These are phyloP conservation scores for Pseudogymnoascus sp. DNA, from an alignment of 2,329 filamentous ascomycete genomes.

Conservation along the genomic window DNA sequence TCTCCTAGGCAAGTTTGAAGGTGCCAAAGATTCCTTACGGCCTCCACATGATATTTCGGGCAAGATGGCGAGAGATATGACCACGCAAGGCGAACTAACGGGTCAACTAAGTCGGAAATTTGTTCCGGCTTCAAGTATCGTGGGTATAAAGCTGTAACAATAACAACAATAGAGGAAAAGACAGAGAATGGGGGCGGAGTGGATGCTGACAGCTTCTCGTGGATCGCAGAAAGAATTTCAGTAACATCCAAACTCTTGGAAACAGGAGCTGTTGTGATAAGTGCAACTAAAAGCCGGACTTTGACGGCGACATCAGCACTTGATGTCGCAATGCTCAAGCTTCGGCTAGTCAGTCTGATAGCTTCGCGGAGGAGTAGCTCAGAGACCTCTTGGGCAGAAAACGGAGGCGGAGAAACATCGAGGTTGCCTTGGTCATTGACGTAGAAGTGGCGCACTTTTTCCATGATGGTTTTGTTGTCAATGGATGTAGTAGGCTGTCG, in stretches of 20 bases:
- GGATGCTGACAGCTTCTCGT: slow-evolving; percentile 37
- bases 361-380: slow-evolving; percentile 58
- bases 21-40: slow-evolving; percentile 78
- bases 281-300: slow-evolving; percentile 51
- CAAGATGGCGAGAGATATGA: slow-evolving; percentile 69
- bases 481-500: slow-evolving; percentile 25
- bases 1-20: slow-evolving; percentile 66
- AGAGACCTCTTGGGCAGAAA: slow-evolving; percentile 47
- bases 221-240: slow-evolving; percentile 44
- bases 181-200: slow-evolving; percentile 39
- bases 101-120: slow-evolving; percentile 55
- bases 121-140: slow-evolving; percentile 46
- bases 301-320: slow-evolving; percentile 47
- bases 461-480: slow-evolving; percentile 47
- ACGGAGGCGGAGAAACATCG: slow-evolving; percentile 54
- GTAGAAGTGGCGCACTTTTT: slow-evolving; percentile 60
- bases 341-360: slow-evolving; percentile 43
- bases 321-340: slow-evolving; percentile 36
- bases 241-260: slow-evolving; percentile 40
- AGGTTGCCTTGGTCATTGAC: slow-evolving; percentile 62
- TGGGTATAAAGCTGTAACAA: slow-evolving; percentile 50
- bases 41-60: slow-evolving; percentile 92
- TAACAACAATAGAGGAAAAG: slow-evolving; percentile 52
- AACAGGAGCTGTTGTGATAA: slow-evolving; percentile 46
- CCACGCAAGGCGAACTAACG: slow-evolving; percentile 71